Evolutionary conservation across 139 green algal species (phyloP).

Genomic region (Tetraselmis chui): DNA sequence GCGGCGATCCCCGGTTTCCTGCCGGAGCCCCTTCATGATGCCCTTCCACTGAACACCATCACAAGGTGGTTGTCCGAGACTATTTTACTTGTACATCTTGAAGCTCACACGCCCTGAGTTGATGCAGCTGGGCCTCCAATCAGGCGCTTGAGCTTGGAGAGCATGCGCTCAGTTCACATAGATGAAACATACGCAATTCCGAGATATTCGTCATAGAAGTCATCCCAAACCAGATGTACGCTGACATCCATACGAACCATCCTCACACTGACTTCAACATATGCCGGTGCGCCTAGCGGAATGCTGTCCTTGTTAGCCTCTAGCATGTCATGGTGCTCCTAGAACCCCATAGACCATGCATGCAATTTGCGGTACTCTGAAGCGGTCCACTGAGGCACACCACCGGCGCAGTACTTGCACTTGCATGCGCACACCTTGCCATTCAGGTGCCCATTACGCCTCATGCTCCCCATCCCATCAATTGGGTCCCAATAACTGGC

Average conservation of each 20-base stretch:
- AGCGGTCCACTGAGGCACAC: neutral
- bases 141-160: neutral
- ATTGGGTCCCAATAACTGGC: neutral
- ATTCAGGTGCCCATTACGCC: neutral
- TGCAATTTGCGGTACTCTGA: neutral
- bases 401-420: neutral
- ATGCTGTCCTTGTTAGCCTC: neutral
- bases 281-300: neutral
- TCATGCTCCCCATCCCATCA: neutral
- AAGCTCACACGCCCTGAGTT: neutral
- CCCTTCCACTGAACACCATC: neutral
- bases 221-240: neutral
- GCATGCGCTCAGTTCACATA: neutral
- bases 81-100: neutral
- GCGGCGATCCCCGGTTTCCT: neutral
- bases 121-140: neutral
- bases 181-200: neutral
- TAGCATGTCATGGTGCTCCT: neutral
- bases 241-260: neutral
- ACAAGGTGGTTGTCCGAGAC: neutral
- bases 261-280: neutral
- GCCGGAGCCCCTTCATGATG: neutral
- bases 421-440: neutral
- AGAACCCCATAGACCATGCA: neutral
- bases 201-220: neutral